Base-by-base conservation (phyloP, 805 yeast genomes). In the Cyberlindnera mycetangii region DNA sequence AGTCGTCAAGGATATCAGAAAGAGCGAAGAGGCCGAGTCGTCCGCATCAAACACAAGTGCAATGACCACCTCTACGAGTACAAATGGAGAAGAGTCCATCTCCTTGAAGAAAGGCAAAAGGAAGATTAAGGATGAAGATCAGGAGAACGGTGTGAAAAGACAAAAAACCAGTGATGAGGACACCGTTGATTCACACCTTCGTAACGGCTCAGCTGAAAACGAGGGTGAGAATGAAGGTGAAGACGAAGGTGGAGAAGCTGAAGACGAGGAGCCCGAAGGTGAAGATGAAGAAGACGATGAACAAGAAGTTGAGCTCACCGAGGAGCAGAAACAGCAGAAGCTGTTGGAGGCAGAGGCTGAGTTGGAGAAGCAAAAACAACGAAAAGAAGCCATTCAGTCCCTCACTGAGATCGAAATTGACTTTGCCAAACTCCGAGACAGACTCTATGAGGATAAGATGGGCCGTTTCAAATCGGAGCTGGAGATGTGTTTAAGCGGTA, bases 391-490 rank as follows among this genome's bases (percentile, higher is more conserved):
- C 2, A 70, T 92, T 41, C 75, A 77, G 40, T 84, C 79, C 41
- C 76, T 93, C 41, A 83, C 89, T 3, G 78, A 76, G 19, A 89
- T 93, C 46, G 99, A 93, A 61, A 71, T 83, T 33, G 85, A 84
- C 43, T 93, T 90, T 71, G 97, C 98, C 7, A 73, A 77, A 49
- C 71, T 92, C 44, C 78, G 97, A 51, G 97, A 93, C 62, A 76
- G 77, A 56, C 69, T 93, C 39, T 92, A 85, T 64, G 89, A 85
- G 48, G 96, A 89, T 60, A 90, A 88, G 61, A 68, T 90, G 58
- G 71, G 76, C 30, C 77, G 86, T 50, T 73, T 86, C 51, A 87
- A 88, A 53, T 83, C 85, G 36, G 99, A 93, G 62, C 69, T 92
- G 49, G 84, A 84, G 56, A 78, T 92, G 75, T 90, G 98, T 66